Evolutionary conservation across 345 rosid genomes (phyloP), one percentile per base, ranked within the genome.

Genomic region (Rhizophora apiculata): DNA sequence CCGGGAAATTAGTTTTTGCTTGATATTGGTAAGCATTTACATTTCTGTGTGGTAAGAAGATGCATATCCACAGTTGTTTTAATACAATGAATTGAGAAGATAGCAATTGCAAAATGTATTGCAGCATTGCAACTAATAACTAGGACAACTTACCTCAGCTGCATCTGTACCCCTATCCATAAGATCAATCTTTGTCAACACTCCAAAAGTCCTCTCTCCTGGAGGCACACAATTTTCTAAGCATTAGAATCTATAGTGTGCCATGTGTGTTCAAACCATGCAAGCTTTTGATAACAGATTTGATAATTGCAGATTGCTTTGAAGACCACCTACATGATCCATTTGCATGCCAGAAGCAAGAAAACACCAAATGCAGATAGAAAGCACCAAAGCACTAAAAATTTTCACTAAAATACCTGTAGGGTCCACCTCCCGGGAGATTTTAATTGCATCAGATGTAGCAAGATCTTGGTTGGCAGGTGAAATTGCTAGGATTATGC

Each of bases 401-500:
- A 22, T 10, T 56, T 37, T n/a, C 4, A 51, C 62, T 24, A 58
- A 58, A 5, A 68, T 80, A 96, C 99, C 99, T 24, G 98, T 77
- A 53, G 98, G 99, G 70, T 96, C 99, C 63, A 96, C 99, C 78
- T 96, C 99, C 64, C 99, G 98, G 31, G 91, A 96, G 69, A 96
- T 96, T 83, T 90, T 96, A 67, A 96, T 92, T 69, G 99, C 99
- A 80, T 96, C 99, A 8, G 97, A 96, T 19, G 99, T 96, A 64
- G 99, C 99, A 63, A 96, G 96, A 89, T 96, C 99, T 89, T 96
- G 99, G 76, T 96, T 96, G 53, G 99, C 99, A 34, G 99, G 99
- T 74, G 99, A 96, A 80, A 96, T 89, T 46, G 99, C 99, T 74
- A 96, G 80, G 81, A 96, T 96, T 75, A 96, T 80, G 85, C 93